Base-by-base conservation (phyloP, 108 stramenopile species). In the Discostella pseudostelligera region DNA sequence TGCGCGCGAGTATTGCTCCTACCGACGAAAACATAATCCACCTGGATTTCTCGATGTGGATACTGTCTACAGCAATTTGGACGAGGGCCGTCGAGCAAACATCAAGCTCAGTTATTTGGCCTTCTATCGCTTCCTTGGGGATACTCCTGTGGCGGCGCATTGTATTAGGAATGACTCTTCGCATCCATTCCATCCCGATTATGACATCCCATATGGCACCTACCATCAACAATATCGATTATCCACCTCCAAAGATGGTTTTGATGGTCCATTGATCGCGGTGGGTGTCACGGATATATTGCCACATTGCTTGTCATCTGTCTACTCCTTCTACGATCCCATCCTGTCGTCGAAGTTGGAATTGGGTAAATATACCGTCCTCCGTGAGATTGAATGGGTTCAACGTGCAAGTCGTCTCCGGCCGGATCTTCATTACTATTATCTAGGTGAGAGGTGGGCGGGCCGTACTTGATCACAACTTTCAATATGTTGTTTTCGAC, bases 241-340 rank as follows among this genome's bases (percentile, higher is more conserved):
- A 65, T 69, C 66, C 20, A 65, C 67, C 36, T 76, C 75, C 20
- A 43, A 54, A 47, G 65, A 67, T 40, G 45, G 53, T 21, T 81
- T 84, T 35, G 72, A 85, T 63, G 92, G 87, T 45, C 35, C 59
- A 14, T 82, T 98, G 40, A 73, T 97, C 39, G 94, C 96, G 7
- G 96, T 98, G 8, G 95, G 95, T 8, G 96, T 96, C 22, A 85
- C 93, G 48, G 98, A 98, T 67, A 56, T 98, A 9, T 79, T 98
- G 43, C 96, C 96, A 0, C 65, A 76, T 39, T 96, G 98, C 20
- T 69, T 97, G 24, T 92, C 85, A 12, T 95, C 94, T 17, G 98
- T 98, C 19, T 98, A 98, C 74, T 84, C 89, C 35, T 98, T 97
- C 72, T 98, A 98, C 64, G 87, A 97, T 83, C 93, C 95, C 10